phyloP scores from a whole-genome alignment of 768 basidiomycete genomes.

The Kwoniella sp. region DNA sequence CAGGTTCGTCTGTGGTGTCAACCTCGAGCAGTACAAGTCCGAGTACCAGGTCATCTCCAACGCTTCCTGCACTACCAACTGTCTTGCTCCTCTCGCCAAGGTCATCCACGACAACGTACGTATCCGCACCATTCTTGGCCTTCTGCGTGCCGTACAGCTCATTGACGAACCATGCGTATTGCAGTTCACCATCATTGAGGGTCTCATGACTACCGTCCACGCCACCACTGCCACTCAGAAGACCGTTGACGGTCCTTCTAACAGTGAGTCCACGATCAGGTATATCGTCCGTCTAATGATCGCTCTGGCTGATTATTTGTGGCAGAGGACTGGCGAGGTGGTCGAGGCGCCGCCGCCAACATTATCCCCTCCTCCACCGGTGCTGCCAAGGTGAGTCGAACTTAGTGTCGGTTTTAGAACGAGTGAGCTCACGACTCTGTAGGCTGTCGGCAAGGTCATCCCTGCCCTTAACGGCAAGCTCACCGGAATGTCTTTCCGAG shows the following conservation, averaged over 20 bases:
- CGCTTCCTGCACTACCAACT: conserved; percentile 99
- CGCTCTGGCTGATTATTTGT: background rate
- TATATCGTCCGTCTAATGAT: background rate
- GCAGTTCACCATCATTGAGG: conserved; percentile 83
- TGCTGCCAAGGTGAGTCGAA: conserved; percentile 67
- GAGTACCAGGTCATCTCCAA: conserved; percentile 89
- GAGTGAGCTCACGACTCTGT: background rate
- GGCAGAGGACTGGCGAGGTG: conserved; percentile 50
- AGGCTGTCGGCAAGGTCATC: conserved; percentile 96
- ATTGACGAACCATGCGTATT: too few species aligned
- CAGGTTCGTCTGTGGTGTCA: conserved; percentile 61
- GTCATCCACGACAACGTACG: conserved; percentile 81
- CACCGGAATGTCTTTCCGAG: conserved; percentile 93
- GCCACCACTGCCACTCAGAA: conserved; percentile 82
- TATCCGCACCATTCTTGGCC: conserved; percentile 5
- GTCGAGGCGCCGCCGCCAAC: conserved; percentile 89
- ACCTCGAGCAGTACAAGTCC: conserved; percentile 85
- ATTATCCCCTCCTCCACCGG: conserved; percentile 99
- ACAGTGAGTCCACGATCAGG: conserved; percentile 53
- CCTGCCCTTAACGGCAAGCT: conserved; percentile 94
- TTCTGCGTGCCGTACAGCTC: background rate
- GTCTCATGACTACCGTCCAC: conserved; percentile 98
- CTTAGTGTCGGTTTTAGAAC: background rate
- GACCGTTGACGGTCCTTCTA: conserved; percentile 69
- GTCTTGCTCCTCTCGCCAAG: conserved; percentile 97